Evolutionary conservation across 805 yeast genomes (phyloP).

Genomic region (Monosporozyma yasuniensis): DNA sequence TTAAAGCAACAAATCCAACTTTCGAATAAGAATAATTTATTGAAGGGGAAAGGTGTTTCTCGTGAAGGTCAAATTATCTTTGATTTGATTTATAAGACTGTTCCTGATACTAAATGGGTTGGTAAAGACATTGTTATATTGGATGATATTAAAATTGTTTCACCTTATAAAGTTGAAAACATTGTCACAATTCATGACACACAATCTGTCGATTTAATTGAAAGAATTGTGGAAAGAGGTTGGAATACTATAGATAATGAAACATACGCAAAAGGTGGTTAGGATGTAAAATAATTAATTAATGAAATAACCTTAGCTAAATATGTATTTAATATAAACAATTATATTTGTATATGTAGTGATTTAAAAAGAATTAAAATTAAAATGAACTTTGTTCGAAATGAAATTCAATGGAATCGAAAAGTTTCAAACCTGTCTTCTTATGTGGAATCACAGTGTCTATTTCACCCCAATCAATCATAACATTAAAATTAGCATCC

Average conservation of each 20-base stretch:
- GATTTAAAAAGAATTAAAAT: neutral
- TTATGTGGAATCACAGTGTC: conserved; percentile 62
- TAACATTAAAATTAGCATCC: conserved; percentile 6
- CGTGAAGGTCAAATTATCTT: conserved; percentile 39
- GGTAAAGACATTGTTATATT: conserved; percentile 37
- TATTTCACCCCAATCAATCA: conserved; percentile 39
- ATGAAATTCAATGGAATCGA: conserved; percentile 34
- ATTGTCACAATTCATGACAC: conserved; percentile 15
- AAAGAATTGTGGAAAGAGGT: conserved; percentile 42
- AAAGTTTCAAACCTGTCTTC: conserved; percentile 42
- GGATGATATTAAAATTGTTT: conserved; percentile 37
- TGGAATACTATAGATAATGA: conserved; percentile 35
- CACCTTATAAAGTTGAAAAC: conserved; percentile 35
- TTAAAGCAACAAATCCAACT: conserved; percentile 20
- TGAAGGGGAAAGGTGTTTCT: conserved; percentile 32
- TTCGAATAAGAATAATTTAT: conserved; percentile 17
- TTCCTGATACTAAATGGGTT: conserved; percentile 38
- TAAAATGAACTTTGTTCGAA: neutral
- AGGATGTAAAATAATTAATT: conserved; percentile 2
- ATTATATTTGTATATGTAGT: neutral
- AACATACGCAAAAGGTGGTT: conserved; percentile 40
- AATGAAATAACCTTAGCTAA: neutral
- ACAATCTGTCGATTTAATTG: conserved; percentile 34
- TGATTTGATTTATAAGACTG: conserved; percentile 36
- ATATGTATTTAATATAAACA: neutral